Base-by-base conservation (phyloP, 768 basidiomycete genomes). In the Mycena crocata region DNA sequence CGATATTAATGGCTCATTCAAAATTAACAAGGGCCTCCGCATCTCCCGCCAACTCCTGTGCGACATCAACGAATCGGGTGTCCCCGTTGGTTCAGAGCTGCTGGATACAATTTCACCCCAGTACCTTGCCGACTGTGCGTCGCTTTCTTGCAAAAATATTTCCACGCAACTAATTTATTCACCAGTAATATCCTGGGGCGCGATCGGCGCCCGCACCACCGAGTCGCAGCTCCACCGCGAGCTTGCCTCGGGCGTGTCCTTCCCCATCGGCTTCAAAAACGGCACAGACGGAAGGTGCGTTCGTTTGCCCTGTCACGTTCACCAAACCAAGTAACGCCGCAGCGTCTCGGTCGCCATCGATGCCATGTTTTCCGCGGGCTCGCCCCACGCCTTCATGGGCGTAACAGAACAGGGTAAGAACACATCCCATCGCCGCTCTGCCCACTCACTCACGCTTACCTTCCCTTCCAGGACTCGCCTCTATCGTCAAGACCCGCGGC, bases 231-330 rank as follows among this genome's bases (percentile, higher is more conserved):
- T 99, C 10, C 98, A 99, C 75, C 91, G 98, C 64, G 98, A 98
- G 79, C 91, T 98, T 48, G 96, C 95, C 6, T 95, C 93, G 5
- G 97, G 96, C 74, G 91, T 94, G 28, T 98, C 96, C 56, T 99
- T 98, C 90, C 96, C 98, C 24, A 95, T 98, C 69, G 94, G 95
- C 12, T 99, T 99, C 90, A 99, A 99, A 81, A 99, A 99, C 77
- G 97, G 98, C 58, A 99, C 98, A 4, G 97, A 99, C 78, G 98
- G 98, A 59, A 90, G 89, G 88, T 87, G 69, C 59, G 78, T 59
- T 66, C 13, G 44, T 64, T 32, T 45, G 10, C 61, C 62, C 31
- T 31, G 13, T 56, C 28, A 66, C 2, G 62, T 65, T 34, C 66
- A 40, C 67, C 10, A 34, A 23, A 34, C 45, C 60, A 39, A 61